Evolutionary conservation across 2,329 filamentous ascomycete species (phyloP).

Genomic region (Fusarium napiforme): DNA sequence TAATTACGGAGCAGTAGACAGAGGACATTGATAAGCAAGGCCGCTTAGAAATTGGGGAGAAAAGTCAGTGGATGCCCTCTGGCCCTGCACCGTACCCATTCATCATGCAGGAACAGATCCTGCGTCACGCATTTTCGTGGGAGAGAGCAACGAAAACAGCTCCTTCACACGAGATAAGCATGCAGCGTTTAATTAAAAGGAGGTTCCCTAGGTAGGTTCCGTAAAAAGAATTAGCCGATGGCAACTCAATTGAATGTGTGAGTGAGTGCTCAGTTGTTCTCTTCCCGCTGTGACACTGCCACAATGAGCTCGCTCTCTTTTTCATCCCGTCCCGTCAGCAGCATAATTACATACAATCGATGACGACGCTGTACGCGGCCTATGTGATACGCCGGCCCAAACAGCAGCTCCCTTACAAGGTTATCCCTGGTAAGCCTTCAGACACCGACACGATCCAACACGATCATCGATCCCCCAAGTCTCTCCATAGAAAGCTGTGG

Average conservation of each 20-base stretch:
- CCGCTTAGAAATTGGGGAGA: background rate
- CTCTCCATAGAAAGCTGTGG: background rate
- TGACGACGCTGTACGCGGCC: slow-evolving; percentile 38
- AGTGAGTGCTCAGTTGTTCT: background rate
- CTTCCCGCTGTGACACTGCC: background rate
- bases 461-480: slow-evolving; percentile 27
- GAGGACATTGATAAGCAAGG: slow-evolving; percentile 8
- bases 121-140: slow-evolving; percentile 14
- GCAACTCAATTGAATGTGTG: background rate
- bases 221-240: background rate
- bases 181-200: background rate
- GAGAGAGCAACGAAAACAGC: background rate
- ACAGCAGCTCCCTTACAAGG: slow-evolving; percentile 14
- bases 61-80: background rate
- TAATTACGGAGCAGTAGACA: slow-evolving; percentile 10
- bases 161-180: background rate
- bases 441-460: slow-evolving; percentile 15
- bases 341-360: slow-evolving; percentile 25
- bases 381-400: slow-evolving; percentile 9
- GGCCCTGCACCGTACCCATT: background rate
- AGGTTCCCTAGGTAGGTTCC: background rate
- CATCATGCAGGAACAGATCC: slow-evolving; percentile 31
- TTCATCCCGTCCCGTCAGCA: background rate
- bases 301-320: background rate
- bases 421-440: slow-evolving; percentile 17